phyloP scores from a whole-genome alignment of 805 yeast genomes.

The Tetrapisispora taiwanensis region DNA sequence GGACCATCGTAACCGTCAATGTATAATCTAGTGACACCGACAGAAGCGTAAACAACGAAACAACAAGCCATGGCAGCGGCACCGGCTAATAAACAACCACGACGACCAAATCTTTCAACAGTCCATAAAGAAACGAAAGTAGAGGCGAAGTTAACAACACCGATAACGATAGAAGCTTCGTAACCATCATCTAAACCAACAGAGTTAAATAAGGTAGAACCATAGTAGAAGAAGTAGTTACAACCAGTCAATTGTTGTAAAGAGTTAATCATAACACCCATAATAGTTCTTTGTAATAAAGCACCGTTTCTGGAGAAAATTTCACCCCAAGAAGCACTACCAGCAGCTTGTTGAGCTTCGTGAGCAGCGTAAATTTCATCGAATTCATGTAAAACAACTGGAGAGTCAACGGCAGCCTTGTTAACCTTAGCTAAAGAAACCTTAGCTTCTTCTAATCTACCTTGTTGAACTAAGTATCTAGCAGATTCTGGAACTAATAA shows the following conservation, averaged over 20 bases:
- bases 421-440: slow-evolving; percentile 49
- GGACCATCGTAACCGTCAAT: slow-evolving; percentile 33
- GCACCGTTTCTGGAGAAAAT: slow-evolving; percentile 58
- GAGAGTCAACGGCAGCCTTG: slow-evolving; percentile 43
- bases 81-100: slow-evolving; percentile 40
- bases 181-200: slow-evolving; percentile 52
- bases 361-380: slow-evolving; percentile 50
- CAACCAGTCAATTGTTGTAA: slow-evolving; percentile 62
- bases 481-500: slow-evolving; percentile 66
- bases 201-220: slow-evolving; percentile 52
- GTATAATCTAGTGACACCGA: slow-evolving; percentile 44
- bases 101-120: slow-evolving; percentile 47
- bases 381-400: slow-evolving; percentile 46
- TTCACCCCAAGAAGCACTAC: slow-evolving; percentile 57
- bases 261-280: slow-evolving; percentile 49
- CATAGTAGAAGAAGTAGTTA: slow-evolving; percentile 60
- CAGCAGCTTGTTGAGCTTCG: slow-evolving; percentile 51
- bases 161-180: slow-evolving; percentile 49
- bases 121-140: slow-evolving; percentile 44
- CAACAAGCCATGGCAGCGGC: slow-evolving; percentile 39
- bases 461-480: slow-evolving; percentile 49
- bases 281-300: slow-evolving; percentile 36
- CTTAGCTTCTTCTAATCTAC: slow-evolving; percentile 52
- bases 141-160: slow-evolving; percentile 50
- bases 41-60: slow-evolving; percentile 42